Evolutionary conservation across 2,329 filamentous ascomycete genomes (phyloP).

Genomic region (Lomentospora prolificans): DNA sequence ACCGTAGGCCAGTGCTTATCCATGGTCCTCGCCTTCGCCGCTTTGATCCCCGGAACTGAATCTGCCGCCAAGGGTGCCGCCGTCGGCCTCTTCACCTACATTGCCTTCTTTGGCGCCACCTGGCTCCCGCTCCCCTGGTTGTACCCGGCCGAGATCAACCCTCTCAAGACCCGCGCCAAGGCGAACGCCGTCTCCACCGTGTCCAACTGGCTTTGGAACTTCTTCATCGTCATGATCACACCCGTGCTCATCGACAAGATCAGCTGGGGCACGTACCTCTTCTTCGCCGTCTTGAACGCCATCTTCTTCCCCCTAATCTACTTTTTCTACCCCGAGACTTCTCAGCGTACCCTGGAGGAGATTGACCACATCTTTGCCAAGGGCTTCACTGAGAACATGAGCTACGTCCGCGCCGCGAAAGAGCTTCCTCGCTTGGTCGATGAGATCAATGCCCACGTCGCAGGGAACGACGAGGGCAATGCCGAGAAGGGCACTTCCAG

Average conservation of each 20-base stretch:
- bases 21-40: conserved; percentile 51
- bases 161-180: conserved; percentile 48
- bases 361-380: conserved; percentile 46
- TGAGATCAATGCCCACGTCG: conserved; percentile 40
- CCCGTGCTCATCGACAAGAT: conserved; percentile 59
- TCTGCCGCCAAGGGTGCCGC: conserved; percentile 57
- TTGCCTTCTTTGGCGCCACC: conserved; percentile 58
- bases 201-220: conserved; percentile 64
- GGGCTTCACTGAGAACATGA: conserved; percentile 47
- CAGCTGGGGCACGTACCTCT: conserved; percentile 45
- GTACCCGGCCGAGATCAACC: conserved; percentile 56
- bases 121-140: conserved; percentile 60
- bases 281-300: conserved; percentile 40
- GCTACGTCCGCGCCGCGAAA: conserved; percentile 47
- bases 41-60: conserved; percentile 54
- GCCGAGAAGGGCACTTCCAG: not conserved
- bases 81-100: conserved; percentile 59
- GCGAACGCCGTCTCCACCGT: conserved; percentile 52
- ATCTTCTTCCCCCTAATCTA: conserved; percentile 35
- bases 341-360: conserved; percentile 46
- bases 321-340: conserved; percentile 37
- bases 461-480: not conserved
- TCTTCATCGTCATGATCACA: conserved; percentile 67
- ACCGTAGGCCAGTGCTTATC: conserved; percentile 39
- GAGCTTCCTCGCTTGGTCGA: conserved; percentile 44